Conservation (phyloP, 257 asterid genomes). For the Nicotiana paniculata region DNA sequence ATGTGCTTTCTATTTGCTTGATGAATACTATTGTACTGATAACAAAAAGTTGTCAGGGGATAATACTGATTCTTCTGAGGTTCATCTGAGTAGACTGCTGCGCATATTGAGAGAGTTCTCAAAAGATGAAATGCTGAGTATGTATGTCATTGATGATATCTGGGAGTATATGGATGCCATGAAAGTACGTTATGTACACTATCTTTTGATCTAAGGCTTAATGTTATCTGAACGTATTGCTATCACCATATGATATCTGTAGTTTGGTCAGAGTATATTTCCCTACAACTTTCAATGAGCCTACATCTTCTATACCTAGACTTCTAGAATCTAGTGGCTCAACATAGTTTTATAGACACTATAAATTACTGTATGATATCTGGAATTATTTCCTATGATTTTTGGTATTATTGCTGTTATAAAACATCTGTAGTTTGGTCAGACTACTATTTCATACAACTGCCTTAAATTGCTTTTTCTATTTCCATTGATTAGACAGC, state of each 20-base stretch:
- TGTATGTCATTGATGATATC: conserved; percentile 91
- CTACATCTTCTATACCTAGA: not conserved
- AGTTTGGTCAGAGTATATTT: not conserved
- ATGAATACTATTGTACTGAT: not conserved
- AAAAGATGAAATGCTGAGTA: conserved; percentile 77
- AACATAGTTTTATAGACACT: not conserved
- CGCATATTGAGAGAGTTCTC: conserved; percentile 90
- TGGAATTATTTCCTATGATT: not conserved
- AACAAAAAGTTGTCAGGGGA: conserved; percentile 43
- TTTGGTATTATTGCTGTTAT: not conserved
- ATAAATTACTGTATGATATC: not conserved
- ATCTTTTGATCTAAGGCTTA: not conserved
- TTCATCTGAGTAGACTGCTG: conserved; percentile 76
- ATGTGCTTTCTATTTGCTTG: not conserved
- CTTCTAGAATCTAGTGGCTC: not conserved
- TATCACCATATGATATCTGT: not conserved
- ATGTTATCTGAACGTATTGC: not conserved
- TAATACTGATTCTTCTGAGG: conserved; percentile 60
- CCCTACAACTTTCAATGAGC: not conserved
- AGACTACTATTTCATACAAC: not conserved
- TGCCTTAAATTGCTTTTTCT: not conserved
- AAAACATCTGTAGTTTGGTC: not conserved
- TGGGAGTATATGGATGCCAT: conserved; percentile 99
- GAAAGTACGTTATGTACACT: conserved; percentile 55
- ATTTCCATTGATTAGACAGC: not conserved